Percentiles rank a stretch among this genome's conserved stretches.
Conservation (phyloP, 805 yeast species). For the Clavispora asparagi region DNA sequence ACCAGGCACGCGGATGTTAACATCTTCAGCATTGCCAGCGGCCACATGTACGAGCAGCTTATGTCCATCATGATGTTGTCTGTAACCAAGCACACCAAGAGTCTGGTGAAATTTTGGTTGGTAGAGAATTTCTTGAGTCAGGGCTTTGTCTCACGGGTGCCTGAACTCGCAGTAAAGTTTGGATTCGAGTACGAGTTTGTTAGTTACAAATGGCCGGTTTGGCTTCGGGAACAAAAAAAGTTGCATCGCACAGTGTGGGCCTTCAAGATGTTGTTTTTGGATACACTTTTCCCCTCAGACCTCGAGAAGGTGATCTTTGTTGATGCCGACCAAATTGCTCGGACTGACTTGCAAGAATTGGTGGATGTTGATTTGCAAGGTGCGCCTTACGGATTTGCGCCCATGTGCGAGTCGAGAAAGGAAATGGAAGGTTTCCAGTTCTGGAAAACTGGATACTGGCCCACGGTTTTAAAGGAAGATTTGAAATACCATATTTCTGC, state of each 20-base stretch:
- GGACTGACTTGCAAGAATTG: conserved; percentile 68
- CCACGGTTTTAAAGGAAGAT: conserved; percentile 49
- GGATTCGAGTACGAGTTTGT: conserved; percentile 71
- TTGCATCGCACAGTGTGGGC: conserved; percentile 83
- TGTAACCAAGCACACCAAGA: conserved; percentile 56
- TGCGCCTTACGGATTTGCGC: conserved; percentile 82
- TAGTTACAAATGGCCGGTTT: conserved; percentile 89
- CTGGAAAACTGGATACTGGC: conserved; percentile 95
- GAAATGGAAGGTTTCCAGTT: conserved; percentile 85
- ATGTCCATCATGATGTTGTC: conserved; percentile 76
- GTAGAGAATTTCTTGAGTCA: conserved; percentile 78
- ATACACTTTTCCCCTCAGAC: conserved; percentile 78
- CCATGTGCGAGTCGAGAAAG: conserved; percentile 75
- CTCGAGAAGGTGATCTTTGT: conserved; percentile 76
- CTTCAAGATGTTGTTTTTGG: conserved; percentile 79
- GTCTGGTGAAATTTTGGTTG: conserved; percentile 75
- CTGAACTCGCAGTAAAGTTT: conserved; percentile 49
- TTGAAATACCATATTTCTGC: conserved; percentile 81
- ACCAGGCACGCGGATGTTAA: conserved; percentile 47
- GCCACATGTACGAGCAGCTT: conserved; percentile 71
- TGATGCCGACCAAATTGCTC: conserved; percentile 78
- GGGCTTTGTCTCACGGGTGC: conserved; percentile 55
- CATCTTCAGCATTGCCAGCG: conserved; percentile 79
- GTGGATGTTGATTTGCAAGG: conserved; percentile 66
- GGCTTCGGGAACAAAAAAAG: conserved; percentile 78